phyloP scores from a whole-genome alignment of 495 filamentous ascomycete genomes.

The Trypethelium eluteriae region DNA sequence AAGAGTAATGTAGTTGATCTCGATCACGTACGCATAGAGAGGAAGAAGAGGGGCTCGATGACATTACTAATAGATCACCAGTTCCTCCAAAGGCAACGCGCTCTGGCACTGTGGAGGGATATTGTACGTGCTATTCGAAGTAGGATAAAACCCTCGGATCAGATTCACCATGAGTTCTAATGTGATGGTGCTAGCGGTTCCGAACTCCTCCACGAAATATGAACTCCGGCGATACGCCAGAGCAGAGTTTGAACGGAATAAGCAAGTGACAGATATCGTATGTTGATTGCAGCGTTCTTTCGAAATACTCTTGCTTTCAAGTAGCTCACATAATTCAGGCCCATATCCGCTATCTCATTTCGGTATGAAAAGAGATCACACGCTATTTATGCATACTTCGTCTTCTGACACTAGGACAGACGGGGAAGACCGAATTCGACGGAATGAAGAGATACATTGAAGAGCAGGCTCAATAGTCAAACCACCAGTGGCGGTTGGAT shows the following conservation, averaged over 20 bases:
- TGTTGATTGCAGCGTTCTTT: conserved; percentile 21
- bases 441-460: conserved; percentile 51
- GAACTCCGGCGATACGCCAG: conserved; percentile 68
- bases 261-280: conserved; percentile 62
- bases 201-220: conserved; percentile 45
- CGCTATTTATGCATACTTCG: neutral
- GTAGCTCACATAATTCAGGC: conserved; percentile 19
- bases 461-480: conserved; percentile 33
- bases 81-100: conserved; percentile 54
- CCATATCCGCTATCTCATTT: conserved; percentile 56
- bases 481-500: neutral
- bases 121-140: conserved; percentile 43
- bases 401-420: conserved; percentile 17
- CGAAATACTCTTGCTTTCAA: neutral
- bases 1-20: conserved; percentile 30
- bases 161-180: neutral
- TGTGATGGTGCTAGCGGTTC: conserved; percentile 38
- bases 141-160: conserved; percentile 11
- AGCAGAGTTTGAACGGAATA: conserved; percentile 67
- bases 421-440: conserved; percentile 55
- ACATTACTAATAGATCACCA: conserved; percentile 25
- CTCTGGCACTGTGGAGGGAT: conserved; percentile 50
- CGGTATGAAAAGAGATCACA: conserved; percentile 26
- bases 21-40: conserved; percentile 31
- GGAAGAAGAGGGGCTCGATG: neutral